A percentile compares a stretch with the other conserved stretches of the same genome.
These are phyloP conservation scores for Candida parachauliodes DNA, from an alignment of 805 yeast species.

Conservation along the genomic window DNA sequence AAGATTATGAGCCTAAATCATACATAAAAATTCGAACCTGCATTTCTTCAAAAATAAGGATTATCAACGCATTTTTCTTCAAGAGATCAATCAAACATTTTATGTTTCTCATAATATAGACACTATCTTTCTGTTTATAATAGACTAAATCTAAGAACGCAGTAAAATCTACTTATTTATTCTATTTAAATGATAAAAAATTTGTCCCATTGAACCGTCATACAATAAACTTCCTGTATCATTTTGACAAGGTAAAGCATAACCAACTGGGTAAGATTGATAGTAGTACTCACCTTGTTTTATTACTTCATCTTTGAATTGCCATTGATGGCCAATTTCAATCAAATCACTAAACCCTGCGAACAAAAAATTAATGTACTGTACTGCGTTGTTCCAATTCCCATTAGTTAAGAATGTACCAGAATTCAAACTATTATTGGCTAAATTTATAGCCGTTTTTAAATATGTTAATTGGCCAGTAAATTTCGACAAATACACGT, in stretches of 20 bases:
- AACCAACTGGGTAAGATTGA: not conserved
- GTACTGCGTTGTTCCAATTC: constrained; percentile 22
- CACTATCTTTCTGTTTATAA: too few relatives aligned
- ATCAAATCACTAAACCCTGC: constrained; percentile 25
- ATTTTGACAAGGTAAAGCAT: not conserved
- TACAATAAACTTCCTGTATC: constrained; percentile 13
- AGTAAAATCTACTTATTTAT: not conserved
- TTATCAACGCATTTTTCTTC: too few relatives aligned
- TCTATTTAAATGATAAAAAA: constrained; percentile 13
- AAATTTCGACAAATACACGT: constrained; percentile 17
- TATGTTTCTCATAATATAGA: too few relatives aligned
- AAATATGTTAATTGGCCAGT: constrained; percentile 11
- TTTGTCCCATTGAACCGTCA: constrained; percentile 17
- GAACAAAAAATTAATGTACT: constrained; percentile 22
- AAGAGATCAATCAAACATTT: too few relatives aligned
- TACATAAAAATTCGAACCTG: too few relatives aligned
- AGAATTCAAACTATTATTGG: constrained; percentile 14
- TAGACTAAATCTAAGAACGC: too few relatives aligned
- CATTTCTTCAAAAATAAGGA: too few relatives aligned
- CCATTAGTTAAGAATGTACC: constrained; percentile 17
- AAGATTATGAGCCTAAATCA: too few relatives aligned
- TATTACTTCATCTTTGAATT: constrained; percentile 7
- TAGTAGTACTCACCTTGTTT: constrained; percentile 9
- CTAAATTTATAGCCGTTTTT: constrained; percentile 19
- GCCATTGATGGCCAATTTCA: constrained; percentile 7